A percentile compares a stretch with the other conserved stretches of the same genome.
phyloP scores from a whole-genome alignment of 345 rosid species.

The Euphorbia tirucalli region DNA sequence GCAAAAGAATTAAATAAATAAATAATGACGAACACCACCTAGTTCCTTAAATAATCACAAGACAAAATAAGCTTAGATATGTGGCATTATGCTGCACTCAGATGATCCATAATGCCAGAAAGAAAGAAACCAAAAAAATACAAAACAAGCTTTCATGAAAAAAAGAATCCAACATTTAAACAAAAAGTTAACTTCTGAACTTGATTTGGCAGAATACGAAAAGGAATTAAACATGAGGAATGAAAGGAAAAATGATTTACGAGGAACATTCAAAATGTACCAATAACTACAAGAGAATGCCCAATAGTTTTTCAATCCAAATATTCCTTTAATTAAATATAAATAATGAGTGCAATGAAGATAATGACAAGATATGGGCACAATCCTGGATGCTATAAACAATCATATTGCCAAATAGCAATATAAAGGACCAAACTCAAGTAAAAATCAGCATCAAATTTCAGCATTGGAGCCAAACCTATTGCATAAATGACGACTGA shows the following conservation, averaged over 20 bases:
- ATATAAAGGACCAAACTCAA: not conserved
- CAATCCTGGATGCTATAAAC: slow-evolving; percentile 24
- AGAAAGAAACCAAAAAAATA: not conserved
- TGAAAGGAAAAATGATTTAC: not conserved
- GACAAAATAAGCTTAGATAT: not conserved
- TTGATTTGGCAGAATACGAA: not conserved
- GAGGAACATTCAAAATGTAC: not conserved
- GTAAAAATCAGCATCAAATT: slow-evolving; percentile 7
- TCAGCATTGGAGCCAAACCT: slow-evolving; percentile 45
- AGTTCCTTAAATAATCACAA: not conserved
- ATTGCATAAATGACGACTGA: slow-evolving; percentile 62
- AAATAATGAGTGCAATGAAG: not conserved
- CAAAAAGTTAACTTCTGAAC: not conserved
- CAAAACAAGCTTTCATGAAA: not conserved
- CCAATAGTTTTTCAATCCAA: not conserved
- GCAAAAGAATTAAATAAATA: not conserved
- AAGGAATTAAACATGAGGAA: not conserved
- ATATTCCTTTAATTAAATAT: not conserved
- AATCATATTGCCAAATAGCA: not conserved
- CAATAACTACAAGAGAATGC: not conserved
- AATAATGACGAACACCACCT: not conserved
- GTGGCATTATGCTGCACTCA: not conserved
- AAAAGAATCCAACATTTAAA: not conserved
- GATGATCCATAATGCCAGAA: not conserved
- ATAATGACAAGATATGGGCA: not conserved